Percentiles rank a stretch among this genome's conserved stretches.
Conservation (phyloP, 805 yeast species). For the Dipodascopsis uninucleata region DNA sequence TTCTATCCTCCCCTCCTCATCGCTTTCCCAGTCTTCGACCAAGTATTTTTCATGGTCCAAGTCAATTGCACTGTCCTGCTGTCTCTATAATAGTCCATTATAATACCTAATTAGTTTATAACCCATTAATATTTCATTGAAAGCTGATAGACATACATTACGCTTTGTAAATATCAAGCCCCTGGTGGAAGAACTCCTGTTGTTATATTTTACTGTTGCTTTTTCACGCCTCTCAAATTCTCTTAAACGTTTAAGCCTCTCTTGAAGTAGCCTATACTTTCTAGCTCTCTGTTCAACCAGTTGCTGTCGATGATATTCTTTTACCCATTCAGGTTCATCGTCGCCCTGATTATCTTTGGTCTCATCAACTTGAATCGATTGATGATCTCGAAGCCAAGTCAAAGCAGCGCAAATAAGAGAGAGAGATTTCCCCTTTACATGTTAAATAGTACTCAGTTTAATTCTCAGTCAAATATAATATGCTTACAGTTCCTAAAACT, state of each 20-base stretch:
- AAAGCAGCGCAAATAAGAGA: constrained; percentile 80
- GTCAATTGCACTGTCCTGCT: too few relatives aligned
- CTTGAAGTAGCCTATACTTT: constrained; percentile 9
- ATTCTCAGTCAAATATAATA: background rate
- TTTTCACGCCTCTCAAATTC: constrained; percentile 21
- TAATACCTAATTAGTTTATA: too few relatives aligned
- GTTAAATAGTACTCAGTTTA: constrained; percentile 10
- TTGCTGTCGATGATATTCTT: constrained; percentile 11
- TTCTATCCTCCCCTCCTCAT: constrained; percentile 27
- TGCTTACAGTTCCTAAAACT: constrained; percentile 25
- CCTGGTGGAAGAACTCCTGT: too few relatives aligned
- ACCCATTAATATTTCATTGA: too few relatives aligned
- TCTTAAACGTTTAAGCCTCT: constrained; percentile 13
- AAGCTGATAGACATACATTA: background rate
- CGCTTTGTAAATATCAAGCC: background rate
- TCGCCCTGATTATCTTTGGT: constrained; percentile 36
- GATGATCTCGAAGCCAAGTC: constrained; percentile 60
- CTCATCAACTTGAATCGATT: background rate
- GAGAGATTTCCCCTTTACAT: constrained; percentile 65
- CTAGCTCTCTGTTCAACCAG: constrained; percentile 9
- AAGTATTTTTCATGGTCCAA: constrained; percentile 41
- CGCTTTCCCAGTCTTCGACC: constrained; percentile 42
- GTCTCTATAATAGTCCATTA: too few relatives aligned
- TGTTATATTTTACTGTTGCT: constrained; percentile 1
- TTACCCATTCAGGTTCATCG: constrained; percentile 65